Percentiles rank a stretch among this genome's conserved stretches.
Conservation (phyloP, 768 basidiomycete genomes). For the Piloderma croceum region DNA sequence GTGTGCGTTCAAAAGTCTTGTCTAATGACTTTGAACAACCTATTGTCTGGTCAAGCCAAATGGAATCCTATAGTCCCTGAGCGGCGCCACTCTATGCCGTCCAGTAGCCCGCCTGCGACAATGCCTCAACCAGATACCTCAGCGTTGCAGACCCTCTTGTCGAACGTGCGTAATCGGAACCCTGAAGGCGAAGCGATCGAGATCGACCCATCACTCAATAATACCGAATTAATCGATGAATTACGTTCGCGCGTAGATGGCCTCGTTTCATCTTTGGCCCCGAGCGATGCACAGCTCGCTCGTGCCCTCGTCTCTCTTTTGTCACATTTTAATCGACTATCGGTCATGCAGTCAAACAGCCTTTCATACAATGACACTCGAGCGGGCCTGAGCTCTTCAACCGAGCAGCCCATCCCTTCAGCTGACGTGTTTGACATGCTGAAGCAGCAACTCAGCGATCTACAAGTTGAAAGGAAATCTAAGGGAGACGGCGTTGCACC, state of each 20-base stretch:
- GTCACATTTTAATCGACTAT: conserved; percentile 60
- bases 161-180: conserved; percentile 53
- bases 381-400: conserved; percentile 7
- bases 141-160: conserved; percentile 56
- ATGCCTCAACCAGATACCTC: conserved; percentile 28
- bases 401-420: conserved; percentile 11
- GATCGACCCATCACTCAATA: conserved; percentile 32
- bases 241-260: conserved; percentile 49
- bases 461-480: conserved; percentile 54
- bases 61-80: conserved; percentile 56
- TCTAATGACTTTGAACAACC: conserved; percentile 64
- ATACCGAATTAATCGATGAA: conserved; percentile 54
- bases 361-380: conserved; percentile 17
- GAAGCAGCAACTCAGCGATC: conserved; percentile 59
- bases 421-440: conserved; percentile 54
- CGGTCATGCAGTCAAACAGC: conserved; percentile 28
- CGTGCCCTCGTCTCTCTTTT: conserved; percentile 66
- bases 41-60: conserved; percentile 47
- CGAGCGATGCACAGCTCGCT: conserved; percentile 57
- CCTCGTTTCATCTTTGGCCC: conserved; percentile 37
- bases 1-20: conserved; percentile 68
- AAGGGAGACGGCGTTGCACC: conserved; percentile 32
- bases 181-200: conserved; percentile 43
- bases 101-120: conserved; percentile 31
- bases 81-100: conserved; percentile 56